Evolutionary conservation across 176 grass and related monocot genomes (phyloP), one percentile per base, ranked within the genome.

Genomic region (Lolium multiflorum): DNA sequence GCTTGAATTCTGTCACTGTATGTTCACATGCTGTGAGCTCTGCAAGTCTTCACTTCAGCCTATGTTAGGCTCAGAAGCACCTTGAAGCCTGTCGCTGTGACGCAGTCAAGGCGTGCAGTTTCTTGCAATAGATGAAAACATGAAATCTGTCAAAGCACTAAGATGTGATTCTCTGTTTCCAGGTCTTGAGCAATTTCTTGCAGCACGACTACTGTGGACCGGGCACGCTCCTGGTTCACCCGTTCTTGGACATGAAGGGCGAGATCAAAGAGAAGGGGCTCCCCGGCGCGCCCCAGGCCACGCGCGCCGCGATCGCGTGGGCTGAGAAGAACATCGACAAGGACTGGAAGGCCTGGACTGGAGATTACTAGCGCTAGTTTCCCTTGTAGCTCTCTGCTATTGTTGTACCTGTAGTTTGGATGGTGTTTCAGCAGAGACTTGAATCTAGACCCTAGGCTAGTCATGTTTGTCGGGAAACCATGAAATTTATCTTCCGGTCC

Each of bases 231-330:
- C 79, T 96, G 72, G 90, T 99, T 55, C 85, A 92, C 54, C 94
- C 90, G 8, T 99, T 99, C 94, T 55, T 94, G 86, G 97, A 99
- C 66, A 94, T 96, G 94, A 88, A 90, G 28, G 84, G 91, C 46
- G 76, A 89, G 21, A 88, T 94, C 76, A 91, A 82, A 37, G 90
- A 91, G 60, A 92, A 85, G 76, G 90, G 84, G 11, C 90, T 99
- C 67, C 90, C 90, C 0, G 90, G 94, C 11, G 94, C 88, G 73
- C 88, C 90, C 77, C 79, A 89, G 70, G 94, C 97, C 26, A 94
- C 97, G 3, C 90, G 97, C 3, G 92, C 89, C 0, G 97, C 92
- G 0, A 89, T 96, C 15, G 84, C 82, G 4, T 99, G 97, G 94
- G 97, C 90, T 7, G 90, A 96, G 49, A 99, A 96, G 80, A 90